Evolutionary conservation across 768 basidiomycete species (phyloP).

Genomic region (Boletus sp.): DNA sequence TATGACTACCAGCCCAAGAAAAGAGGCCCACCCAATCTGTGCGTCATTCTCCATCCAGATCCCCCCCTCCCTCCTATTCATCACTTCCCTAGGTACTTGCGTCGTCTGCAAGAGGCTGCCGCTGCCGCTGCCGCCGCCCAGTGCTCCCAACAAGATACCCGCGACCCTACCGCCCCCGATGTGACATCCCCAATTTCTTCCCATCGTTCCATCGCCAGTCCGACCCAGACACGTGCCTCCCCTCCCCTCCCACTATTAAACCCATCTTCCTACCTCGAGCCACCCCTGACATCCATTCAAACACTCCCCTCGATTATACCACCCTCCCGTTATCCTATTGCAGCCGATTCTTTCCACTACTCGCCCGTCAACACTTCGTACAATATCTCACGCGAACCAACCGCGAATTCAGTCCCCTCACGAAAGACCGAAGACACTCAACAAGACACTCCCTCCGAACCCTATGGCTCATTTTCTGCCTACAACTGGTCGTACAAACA

Average conservation of each 20-base stretch:
- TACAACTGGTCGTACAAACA: conserved; percentile 74
- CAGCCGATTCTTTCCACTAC: conserved; percentile 67
- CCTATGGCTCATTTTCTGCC: conserved; percentile 61
- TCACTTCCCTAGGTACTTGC: conserved; percentile 55
- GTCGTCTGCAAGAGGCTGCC: conserved; percentile 76
- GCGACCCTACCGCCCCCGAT: conserved; percentile 38
- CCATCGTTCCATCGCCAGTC: conserved; percentile 40
- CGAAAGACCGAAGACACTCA: conserved; percentile 46
- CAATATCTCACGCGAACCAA: conserved; percentile 39
- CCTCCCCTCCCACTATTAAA: conserved; percentile 33
- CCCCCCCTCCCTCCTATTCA: not conserved
- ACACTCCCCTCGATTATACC: conserved; percentile 43
- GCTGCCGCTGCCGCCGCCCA: conserved; percentile 55
- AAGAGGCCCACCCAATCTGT: conserved; percentile 91
- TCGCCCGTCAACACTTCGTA: conserved; percentile 38
- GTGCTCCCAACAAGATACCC: conserved; percentile 30
- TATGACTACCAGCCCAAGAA: conserved; percentile 95
- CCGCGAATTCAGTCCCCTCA: conserved; percentile 32
- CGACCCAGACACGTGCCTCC: conserved; percentile 46
- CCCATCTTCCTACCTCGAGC: conserved; percentile 49
- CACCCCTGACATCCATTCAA: conserved; percentile 43
- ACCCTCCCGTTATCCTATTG: conserved; percentile 69
- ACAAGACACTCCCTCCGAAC: conserved; percentile 44
- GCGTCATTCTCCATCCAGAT: conserved; percentile 27
- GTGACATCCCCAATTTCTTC: conserved; percentile 47